A percentile compares a stretch with the other conserved stretches of the same genome.
Evolutionary conservation across 805 yeast species (phyloP).

Genomic region (Spathaspora arborariae): DNA sequence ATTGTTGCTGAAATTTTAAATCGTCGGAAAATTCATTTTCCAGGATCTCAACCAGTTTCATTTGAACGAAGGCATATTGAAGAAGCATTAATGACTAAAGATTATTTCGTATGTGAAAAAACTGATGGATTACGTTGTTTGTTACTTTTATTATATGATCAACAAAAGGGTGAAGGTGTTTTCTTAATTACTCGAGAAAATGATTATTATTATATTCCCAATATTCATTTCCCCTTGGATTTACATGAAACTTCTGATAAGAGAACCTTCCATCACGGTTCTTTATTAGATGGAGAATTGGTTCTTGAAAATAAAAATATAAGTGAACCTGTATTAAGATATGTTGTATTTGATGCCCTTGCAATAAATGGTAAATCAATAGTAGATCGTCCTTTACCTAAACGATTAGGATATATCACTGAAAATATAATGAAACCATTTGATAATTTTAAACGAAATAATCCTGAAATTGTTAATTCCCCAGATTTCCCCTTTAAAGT

Average conservation of each 20-base stretch:
- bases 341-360: slow-evolving; percentile 86
- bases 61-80: slow-evolving; percentile 71
- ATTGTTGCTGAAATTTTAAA: slow-evolving; percentile 64
- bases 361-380: slow-evolving; percentile 75
- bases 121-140: slow-evolving; percentile 90
- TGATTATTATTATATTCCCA: slow-evolving; percentile 77
- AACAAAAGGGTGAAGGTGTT: slow-evolving; percentile 80
- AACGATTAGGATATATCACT: slow-evolving; percentile 82
- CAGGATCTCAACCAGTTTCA: slow-evolving; percentile 95
- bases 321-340: slow-evolving; percentile 51
- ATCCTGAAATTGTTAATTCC: slow-evolving; percentile 68
- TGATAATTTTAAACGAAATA: slow-evolving; percentile 57
- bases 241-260: slow-evolving; percentile 42
- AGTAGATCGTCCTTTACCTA: slow-evolving; percentile 67
- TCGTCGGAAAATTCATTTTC: slow-evolving; percentile 58
- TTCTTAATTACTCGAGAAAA: slow-evolving; percentile 86
- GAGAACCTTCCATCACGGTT: slow-evolving; percentile 72
- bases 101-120: slow-evolving; percentile 93
- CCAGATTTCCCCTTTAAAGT: slow-evolving; percentile 76
- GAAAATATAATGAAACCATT: slow-evolving; percentile 82
- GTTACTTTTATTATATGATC: slow-evolving; percentile 62
- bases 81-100: slow-evolving; percentile 60
- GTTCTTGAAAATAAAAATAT: slow-evolving; percentile 70
- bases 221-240: slow-evolving; percentile 76
- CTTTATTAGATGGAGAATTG: slow-evolving; percentile 91